phyloP scores from a whole-genome alignment of 768 basidiomycete species.

The Agrocybe chaxingu region DNA sequence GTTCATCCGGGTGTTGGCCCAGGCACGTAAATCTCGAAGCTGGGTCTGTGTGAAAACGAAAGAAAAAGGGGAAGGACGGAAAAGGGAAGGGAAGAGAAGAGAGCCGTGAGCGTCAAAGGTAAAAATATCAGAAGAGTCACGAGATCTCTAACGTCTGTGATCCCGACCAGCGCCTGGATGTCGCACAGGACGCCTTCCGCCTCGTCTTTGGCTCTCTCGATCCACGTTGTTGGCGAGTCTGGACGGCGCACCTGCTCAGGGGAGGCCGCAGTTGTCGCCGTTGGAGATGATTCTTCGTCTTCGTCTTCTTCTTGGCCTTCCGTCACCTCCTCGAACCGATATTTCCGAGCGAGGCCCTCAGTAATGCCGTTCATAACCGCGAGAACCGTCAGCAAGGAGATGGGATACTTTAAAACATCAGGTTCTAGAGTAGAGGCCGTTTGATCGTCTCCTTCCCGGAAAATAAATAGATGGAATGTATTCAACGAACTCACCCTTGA shows the following conservation, averaged over 20 bases:
- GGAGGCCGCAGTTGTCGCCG: not conserved
- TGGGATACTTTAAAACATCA: constrained; percentile 48
- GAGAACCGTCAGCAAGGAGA: constrained; percentile 51
- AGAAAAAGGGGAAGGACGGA: not conserved
- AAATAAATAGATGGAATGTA: constrained; percentile 8
- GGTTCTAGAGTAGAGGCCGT: constrained; percentile 34
- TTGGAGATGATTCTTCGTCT: not conserved
- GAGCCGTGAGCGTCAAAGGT: not conserved
- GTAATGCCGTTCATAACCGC: constrained; percentile 46
- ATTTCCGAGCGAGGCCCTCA: constrained; percentile 32
- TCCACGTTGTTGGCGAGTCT: constrained; percentile 1
- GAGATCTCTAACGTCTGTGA: constrained; percentile 31
- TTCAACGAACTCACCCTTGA: constrained; percentile 28
- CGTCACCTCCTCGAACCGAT: constrained; percentile 23
- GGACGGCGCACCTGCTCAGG: not conserved
- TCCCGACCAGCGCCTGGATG: constrained; percentile 29
- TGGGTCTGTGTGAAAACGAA: constrained; percentile 1
- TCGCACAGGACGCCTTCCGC: constrained; percentile 35
- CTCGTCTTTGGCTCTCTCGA: constrained; percentile 24
- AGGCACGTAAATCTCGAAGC: constrained; percentile 8
- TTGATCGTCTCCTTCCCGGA: not conserved
- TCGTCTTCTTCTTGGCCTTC: constrained; percentile 18
- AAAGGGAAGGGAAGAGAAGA: not conserved
- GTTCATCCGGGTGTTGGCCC: constrained; percentile 1
- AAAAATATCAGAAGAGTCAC: too few relatives aligned